Evolutionary conservation across 176 grass and related monocot genomes (phyloP).

Genomic region (Urochloa ruziziensis): DNA sequence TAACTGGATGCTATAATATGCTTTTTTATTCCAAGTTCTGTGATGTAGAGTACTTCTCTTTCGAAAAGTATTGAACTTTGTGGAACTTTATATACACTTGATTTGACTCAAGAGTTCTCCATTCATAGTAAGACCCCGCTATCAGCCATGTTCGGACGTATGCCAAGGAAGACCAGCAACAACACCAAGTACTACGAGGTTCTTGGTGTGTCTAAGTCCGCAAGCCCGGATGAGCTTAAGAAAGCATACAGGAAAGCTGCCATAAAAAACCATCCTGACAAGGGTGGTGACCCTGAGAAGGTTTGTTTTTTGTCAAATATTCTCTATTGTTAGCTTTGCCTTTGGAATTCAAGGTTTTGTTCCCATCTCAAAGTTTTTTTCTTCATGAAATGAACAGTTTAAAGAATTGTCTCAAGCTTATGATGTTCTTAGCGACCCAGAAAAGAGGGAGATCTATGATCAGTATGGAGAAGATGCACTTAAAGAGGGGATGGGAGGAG

Average conservation of each 20-base stretch:
- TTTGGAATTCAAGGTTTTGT: background rate
- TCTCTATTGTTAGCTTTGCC: constrained; percentile 3
- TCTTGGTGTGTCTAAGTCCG: constrained; percentile 81
- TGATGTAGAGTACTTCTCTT: background rate
- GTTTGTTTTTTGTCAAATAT: constrained; percentile 24
- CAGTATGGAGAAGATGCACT: constrained; percentile 95
- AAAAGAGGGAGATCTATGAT: constrained; percentile 91
- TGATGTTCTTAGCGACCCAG: constrained; percentile 88
- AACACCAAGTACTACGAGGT: constrained; percentile 93
- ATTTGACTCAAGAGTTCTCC: constrained; percentile 3
- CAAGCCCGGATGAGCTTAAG: constrained; percentile 83
- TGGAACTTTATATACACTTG: background rate
- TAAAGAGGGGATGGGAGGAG: constrained; percentile 94
- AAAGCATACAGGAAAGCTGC: constrained; percentile 86
- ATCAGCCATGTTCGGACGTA: constrained; percentile 88
- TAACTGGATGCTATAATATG: background rate
- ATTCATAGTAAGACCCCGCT: constrained; percentile 18
- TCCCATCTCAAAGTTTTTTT: background rate
- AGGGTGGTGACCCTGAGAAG: constrained; percentile 96
- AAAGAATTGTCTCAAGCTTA: constrained; percentile 96
- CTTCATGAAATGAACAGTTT: constrained; percentile 50
- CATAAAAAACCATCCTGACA: constrained; percentile 93
- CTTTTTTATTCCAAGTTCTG: background rate
- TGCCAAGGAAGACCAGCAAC: constrained; percentile 73
- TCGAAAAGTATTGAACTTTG: background rate